Evolutionary conservation across 1,284 basidiomycete species (phyloP).

Genomic region (Ustilago tritici): DNA sequence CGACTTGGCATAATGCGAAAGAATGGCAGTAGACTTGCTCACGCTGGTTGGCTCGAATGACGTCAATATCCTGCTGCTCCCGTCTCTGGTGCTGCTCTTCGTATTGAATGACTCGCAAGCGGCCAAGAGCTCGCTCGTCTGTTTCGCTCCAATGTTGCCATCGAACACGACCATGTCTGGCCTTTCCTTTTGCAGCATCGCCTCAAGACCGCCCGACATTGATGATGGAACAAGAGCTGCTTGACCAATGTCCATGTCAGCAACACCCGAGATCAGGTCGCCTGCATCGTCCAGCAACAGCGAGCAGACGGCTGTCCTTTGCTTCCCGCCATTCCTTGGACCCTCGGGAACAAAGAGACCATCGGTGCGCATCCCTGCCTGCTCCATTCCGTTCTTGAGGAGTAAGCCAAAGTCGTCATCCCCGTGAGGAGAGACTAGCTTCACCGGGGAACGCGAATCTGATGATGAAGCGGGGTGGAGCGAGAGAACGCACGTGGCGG

Average conservation of each 20-base stretch:
- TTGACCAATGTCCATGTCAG: conserved; percentile 79
- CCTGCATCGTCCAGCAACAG: conserved; percentile 82
- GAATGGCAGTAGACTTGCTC: conserved; percentile 28
- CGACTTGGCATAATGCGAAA: conserved; percentile 21
- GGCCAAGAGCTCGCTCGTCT: conserved; percentile 48
- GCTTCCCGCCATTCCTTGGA: conserved; percentile 27
- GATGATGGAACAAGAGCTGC: conserved; percentile 14
- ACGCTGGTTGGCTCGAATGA: conserved; percentile 50
- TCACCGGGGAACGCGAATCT: conserved; percentile 25
- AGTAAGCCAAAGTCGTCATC: conserved; percentile 70
- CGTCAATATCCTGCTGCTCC: conserved; percentile 7
- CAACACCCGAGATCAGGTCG: conserved; percentile 83
- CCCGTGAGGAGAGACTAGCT: conserved; percentile 71
- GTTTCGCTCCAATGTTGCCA: conserved; percentile 46
- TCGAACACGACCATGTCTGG: conserved; percentile 39
- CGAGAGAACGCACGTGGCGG: conserved; percentile 78
- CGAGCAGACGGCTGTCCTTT: conserved; percentile 82
- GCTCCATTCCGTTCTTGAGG: conserved; percentile 74
- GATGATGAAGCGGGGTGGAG: neutral
- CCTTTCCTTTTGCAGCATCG: conserved; percentile 3
- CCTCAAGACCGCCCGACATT: neutral
- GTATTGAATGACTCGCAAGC: conserved; percentile 34
- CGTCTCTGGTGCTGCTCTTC: conserved; percentile 66
- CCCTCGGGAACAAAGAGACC: conserved; percentile 75
- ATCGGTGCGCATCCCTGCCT: conserved; percentile 82